Conservation (phyloP, 2,329 filamentous ascomycete genomes). For the Sporothrix mexicana region DNA sequence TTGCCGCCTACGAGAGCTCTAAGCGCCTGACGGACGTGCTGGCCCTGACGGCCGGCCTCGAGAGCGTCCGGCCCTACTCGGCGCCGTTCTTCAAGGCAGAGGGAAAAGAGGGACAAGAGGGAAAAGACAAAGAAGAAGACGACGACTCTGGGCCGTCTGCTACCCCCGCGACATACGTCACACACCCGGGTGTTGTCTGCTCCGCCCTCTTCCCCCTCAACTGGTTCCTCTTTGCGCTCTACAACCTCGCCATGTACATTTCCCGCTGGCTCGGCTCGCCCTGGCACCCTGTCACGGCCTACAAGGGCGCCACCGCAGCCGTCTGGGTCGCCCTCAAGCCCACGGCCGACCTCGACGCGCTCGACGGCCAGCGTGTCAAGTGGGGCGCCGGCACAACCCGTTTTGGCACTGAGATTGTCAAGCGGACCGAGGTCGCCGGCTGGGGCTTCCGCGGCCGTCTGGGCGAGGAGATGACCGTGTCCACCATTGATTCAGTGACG, state of each 20-base stretch:
- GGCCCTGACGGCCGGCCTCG: constrained; percentile 72
- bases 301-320: constrained; percentile 75
- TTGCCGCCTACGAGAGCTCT: constrained; percentile 77
- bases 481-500: constrained; percentile 1
- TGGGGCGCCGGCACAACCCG: constrained; percentile 80
- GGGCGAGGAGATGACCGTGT: constrained; percentile 54
- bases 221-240: constrained; percentile 70
- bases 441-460: constrained; percentile 76
- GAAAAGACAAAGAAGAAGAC: constrained; percentile 37
- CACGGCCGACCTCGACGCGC: constrained; percentile 64
- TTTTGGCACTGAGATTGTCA: constrained; percentile 63
- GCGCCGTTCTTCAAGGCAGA: constrained; percentile 54
- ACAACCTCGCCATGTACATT: constrained; percentile 71
- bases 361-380: constrained; percentile 66
- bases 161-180: constrained; percentile 69
- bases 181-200: constrained; percentile 85
- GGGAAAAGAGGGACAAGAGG: constrained; percentile 35
- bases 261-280: constrained; percentile 80
- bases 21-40: constrained; percentile 89
- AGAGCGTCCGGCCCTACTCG: constrained; percentile 64
- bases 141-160: constrained; percentile 37
- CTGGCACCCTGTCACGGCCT: constrained; percentile 82
- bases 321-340: constrained; percentile 78
- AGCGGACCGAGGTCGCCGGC: constrained; percentile 81
- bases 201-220: constrained; percentile 81